Evolutionary conservation across 1,284 basidiomycete species (phyloP).

Genomic region (Irpex sp.): DNA sequence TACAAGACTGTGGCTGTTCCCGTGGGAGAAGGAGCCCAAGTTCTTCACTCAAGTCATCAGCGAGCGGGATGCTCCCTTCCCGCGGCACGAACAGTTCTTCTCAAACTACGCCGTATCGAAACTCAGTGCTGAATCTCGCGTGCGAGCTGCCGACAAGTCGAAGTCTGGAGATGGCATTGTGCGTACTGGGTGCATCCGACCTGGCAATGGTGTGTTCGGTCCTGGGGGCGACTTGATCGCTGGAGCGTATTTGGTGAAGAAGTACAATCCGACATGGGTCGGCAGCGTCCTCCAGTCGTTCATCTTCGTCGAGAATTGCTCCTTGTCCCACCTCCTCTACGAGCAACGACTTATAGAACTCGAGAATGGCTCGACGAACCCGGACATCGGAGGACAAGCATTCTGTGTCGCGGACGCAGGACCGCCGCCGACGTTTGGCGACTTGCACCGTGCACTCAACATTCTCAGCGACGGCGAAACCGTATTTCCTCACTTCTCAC

Average conservation of each 20-base stretch:
- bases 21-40: slow-evolving; percentile 60
- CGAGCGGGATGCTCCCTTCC: slow-evolving; percentile 47
- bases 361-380: slow-evolving; percentile 37
- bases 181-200: slow-evolving; percentile 67
- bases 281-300: slow-evolving; percentile 55
- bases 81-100: slow-evolving; percentile 54
- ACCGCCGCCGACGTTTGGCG: slow-evolving; percentile 55
- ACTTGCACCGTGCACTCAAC: slow-evolving; percentile 44
- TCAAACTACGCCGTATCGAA: slow-evolving; percentile 71
- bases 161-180: slow-evolving; percentile 34
- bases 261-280: slow-evolving; percentile 63
- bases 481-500: slow-evolving; percentile 48
- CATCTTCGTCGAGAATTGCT: slow-evolving; percentile 71
- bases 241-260: slow-evolving; percentile 55
- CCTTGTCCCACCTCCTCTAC: slow-evolving; percentile 66
- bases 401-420: slow-evolving; percentile 65
- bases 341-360: slow-evolving; percentile 59
- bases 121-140: slow-evolving; percentile 46
- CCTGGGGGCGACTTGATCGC: slow-evolving; percentile 68
- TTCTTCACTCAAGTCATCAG: slow-evolving; percentile 53
- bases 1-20: slow-evolving; percentile 62
- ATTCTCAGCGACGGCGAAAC: slow-evolving; percentile 34
- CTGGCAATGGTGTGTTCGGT: slow-evolving; percentile 72
- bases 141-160: slow-evolving; percentile 50
- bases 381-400: slow-evolving; percentile 68